Conservation (phyloP, 2,329 filamentous ascomycete species). For the Aspergillus ustus region DNA sequence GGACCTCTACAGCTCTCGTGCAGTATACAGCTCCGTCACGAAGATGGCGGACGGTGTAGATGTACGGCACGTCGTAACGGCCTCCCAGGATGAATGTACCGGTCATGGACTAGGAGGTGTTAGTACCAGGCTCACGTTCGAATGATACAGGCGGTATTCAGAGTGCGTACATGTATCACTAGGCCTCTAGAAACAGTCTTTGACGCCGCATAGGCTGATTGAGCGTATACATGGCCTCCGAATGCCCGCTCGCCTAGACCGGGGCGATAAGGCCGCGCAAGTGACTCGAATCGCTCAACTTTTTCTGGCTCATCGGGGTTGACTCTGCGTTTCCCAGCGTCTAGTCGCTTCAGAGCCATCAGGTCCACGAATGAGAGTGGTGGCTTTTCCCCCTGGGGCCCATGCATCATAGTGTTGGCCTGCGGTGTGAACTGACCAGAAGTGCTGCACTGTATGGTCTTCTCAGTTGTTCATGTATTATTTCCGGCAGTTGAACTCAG, state of each 20-base stretch:
- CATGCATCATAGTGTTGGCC: neutral
- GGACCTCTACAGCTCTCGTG: conserved; percentile 57
- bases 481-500: neutral
- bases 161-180: conserved; percentile 55
- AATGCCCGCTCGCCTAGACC: conserved; percentile 52
- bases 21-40: conserved; percentile 58
- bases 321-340: conserved; percentile 15
- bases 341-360: conserved; percentile 38
- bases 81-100: conserved; percentile 58
- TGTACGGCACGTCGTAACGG: conserved; percentile 52
- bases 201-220: conserved; percentile 61
- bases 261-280: conserved; percentile 46
- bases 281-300: conserved; percentile 35
- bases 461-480: neutral
- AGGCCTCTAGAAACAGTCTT: conserved; percentile 57
- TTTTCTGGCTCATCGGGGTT: conserved; percentile 29
- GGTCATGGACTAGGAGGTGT: conserved; percentile 50
- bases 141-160: neutral
- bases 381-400: neutral
- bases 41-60: conserved; percentile 56
- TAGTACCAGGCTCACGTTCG: neutral
- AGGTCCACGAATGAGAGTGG: conserved; percentile 34
- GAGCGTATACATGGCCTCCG: conserved; percentile 62
- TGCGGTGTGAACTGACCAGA: neutral
- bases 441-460: neutral